Conservation (phyloP, 1,139 yeast species). For the Suhomyces panamericanus region DNA sequence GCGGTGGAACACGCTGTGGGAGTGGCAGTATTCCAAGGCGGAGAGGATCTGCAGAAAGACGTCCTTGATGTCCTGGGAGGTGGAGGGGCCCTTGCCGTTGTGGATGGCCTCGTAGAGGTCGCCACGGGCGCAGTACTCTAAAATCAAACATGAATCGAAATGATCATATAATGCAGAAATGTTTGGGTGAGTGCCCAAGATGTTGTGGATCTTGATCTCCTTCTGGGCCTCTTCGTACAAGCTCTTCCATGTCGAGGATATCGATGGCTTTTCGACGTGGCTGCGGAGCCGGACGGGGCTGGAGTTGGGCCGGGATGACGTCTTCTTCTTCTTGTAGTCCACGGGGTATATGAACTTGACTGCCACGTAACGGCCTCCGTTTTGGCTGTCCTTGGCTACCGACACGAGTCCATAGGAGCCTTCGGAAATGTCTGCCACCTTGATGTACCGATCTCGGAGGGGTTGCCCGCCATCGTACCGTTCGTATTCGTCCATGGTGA, state of each 20-base stretch:
- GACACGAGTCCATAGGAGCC: slow-evolving; percentile 95
- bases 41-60: slow-evolving; percentile 74
- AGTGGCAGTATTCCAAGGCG: slow-evolving; percentile 78
- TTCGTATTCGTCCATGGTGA: slow-evolving; percentile 46
- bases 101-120: slow-evolving; percentile 93
- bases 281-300: slow-evolving; percentile 39
- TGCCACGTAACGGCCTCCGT: slow-evolving; percentile 64
- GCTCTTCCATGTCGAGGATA: slow-evolving; percentile 32
- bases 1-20: slow-evolving; percentile 73
- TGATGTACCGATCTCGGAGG: slow-evolving; percentile 62
- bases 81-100: slow-evolving; percentile 76
- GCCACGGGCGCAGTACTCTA: slow-evolving; percentile 90
- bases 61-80: slow-evolving; percentile 70
- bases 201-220: slow-evolving; percentile 73
- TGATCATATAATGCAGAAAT: slow-evolving; percentile 71
- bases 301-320: slow-evolving; percentile 32
- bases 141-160: slow-evolving; percentile 76
- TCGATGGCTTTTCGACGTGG: slow-evolving; percentile 11
- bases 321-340: slow-evolving; percentile 33
- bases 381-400: slow-evolving; percentile 68
- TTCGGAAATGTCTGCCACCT: slow-evolving; percentile 78
- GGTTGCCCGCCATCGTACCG: slow-evolving; percentile 63
- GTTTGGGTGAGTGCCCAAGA: slow-evolving; percentile 64
- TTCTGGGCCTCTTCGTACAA: slow-evolving; percentile 68
- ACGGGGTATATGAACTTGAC: slow-evolving; percentile 73